phyloP scores from a whole-genome alignment of 345 rosid species.

The Hypericum perforatum region DNA sequence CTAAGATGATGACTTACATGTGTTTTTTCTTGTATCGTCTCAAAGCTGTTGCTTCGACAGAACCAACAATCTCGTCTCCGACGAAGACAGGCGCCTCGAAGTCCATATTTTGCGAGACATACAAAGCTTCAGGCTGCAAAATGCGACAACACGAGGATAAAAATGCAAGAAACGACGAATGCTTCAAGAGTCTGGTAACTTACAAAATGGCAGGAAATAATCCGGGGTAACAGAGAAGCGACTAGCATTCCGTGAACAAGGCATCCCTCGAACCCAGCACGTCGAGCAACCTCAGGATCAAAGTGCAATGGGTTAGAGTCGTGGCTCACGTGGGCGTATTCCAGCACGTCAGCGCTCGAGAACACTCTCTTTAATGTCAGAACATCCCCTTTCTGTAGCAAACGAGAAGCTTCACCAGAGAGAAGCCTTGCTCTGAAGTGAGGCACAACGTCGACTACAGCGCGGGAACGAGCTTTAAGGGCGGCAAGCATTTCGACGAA shows the following conservation, averaged over 20 bases:
- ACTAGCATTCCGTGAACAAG: constrained; percentile 90
- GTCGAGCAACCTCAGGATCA: constrained; percentile 44
- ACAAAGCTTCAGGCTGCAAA: constrained; percentile 73
- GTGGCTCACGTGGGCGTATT: constrained; percentile 64
- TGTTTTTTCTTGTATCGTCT: constrained; percentile 49
- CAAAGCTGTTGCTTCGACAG: constrained; percentile 40
- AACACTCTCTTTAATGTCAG: constrained; percentile 48
- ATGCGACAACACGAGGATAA: not conserved
- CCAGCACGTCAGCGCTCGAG: constrained; percentile 47
- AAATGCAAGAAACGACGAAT: not conserved
- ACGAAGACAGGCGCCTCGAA: constrained; percentile 64
- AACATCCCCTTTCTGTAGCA: constrained; percentile 49
- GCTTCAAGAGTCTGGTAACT: constrained; percentile 16
- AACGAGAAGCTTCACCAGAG: constrained; percentile 19
- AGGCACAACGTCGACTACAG: too few species aligned
- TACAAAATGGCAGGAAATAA: constrained; percentile 67
- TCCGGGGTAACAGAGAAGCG: constrained; percentile 71
- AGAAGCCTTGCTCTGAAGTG: constrained; percentile 17
- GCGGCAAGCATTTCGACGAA: constrained; percentile 10
- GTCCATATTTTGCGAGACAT: constrained; percentile 69
- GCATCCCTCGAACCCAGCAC: constrained; percentile 52
- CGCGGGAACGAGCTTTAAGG: too few species aligned
- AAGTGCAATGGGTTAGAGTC: constrained; percentile 76
- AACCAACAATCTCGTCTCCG: constrained; percentile 55
- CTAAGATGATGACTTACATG: constrained; percentile 35